Base-by-base conservation (phyloP, 345 rosid genomes). In the Diplotaxis tenuifolia region DNA sequence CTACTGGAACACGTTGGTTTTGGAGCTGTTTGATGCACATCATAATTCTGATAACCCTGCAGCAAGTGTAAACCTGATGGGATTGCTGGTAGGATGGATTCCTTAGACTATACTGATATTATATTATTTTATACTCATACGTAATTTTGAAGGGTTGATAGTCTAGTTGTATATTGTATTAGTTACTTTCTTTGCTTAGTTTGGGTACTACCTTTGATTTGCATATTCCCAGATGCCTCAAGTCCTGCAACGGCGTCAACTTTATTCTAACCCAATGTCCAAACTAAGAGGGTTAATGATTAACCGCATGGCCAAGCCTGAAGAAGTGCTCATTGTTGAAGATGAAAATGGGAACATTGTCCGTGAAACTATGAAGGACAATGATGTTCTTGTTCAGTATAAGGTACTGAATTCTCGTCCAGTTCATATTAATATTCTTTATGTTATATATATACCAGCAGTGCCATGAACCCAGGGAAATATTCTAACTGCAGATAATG, bases 281-380 rank as follows among this genome's bases (percentile, higher is more conserved):
- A 96, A 88, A 81, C 71, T 92, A 81, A 86, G 98, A 80, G 84
- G 90, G 86, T 87, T 96, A 55, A 92, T 96, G 99, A 92, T 96
- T 53, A 87, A 86, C 65, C 97, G 99, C 25, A 96, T 96, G 98
- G 99, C 99, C 16, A 92, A 96, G 82, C 99, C 99, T 65, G 99
- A 96, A 72, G 99, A 96, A 79, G 98, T 96, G 71, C 77, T 96
- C 38, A 90, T 96, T 65, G 98, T 96, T 83, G 99, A 96, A 87
- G 99, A 96, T 87, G 99, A 96, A 84, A 96, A 96, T 82, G 99
- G 99, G 27, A 96, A 96, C 80, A 92, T 92, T 32, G 99, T 92
- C 57, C 95, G 97, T 67, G 98, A 90, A 87, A 96, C 99, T 56
- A 76, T 96, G 99, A 96, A 96, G 79, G 99, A 96, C 84, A 92